These are phyloP conservation scores for Gossypium ekmanianum DNA, from an alignment of 345 rosid species.

Conservation along the genomic window DNA sequence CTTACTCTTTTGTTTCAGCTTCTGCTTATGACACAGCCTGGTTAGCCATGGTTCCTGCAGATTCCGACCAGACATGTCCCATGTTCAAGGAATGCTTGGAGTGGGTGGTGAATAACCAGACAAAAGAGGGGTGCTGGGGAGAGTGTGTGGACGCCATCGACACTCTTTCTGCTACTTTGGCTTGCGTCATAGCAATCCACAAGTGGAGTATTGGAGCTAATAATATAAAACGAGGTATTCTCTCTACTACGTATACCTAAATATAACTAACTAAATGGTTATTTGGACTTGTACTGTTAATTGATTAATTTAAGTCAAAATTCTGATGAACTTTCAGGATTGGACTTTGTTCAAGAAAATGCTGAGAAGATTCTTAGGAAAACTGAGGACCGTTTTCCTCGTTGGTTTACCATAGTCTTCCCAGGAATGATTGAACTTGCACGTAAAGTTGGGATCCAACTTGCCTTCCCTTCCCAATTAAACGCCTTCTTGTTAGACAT, in stretches of 20 bases:
- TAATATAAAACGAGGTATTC: constrained; percentile 36
- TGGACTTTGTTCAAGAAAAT: constrained; percentile 32
- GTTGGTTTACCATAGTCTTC: constrained; percentile 50
- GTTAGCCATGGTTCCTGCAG: neutral
- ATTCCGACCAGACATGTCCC: constrained; percentile 18
- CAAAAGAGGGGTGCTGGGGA: constrained; percentile 41
- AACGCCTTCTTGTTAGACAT: constrained; percentile 15
- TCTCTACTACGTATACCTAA: neutral
- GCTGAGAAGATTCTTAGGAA: constrained; percentile 32
- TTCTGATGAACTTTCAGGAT: constrained; percentile 27
- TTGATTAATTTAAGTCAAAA: neutral
- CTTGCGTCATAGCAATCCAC: constrained; percentile 51
- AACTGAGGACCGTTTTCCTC: constrained; percentile 31
- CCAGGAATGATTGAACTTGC: constrained; percentile 49
- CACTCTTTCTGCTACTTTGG: constrained; percentile 47
- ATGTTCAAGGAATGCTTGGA: constrained; percentile 52
- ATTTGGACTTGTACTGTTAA: no score
- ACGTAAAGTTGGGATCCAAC: constrained; percentile 28
- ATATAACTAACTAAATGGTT: no score
- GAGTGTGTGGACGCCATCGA: constrained; percentile 29
- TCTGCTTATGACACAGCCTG: constrained; percentile 16
- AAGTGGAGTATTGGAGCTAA: constrained; percentile 40
- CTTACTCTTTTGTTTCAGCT: constrained; percentile 13
- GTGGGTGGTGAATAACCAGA: constrained; percentile 54
- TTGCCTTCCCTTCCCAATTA: constrained; percentile 25